These are phyloP conservation scores for Entomortierella chlamydospora DNA, from an alignment of 192 early-diverging fungal genomes.

Conservation along the genomic window DNA sequence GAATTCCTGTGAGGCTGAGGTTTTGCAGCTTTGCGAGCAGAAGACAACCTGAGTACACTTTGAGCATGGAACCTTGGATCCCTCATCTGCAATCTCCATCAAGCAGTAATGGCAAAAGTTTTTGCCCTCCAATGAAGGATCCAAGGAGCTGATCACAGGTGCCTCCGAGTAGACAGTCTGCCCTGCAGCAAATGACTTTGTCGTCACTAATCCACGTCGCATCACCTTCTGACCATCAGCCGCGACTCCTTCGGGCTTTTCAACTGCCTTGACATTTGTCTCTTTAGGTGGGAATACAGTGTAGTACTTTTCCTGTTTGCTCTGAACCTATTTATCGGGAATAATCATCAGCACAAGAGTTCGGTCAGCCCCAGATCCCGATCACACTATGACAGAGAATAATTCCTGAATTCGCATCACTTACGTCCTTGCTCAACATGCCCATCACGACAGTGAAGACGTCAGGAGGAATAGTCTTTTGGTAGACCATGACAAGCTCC, in stretches of 20 bases:
- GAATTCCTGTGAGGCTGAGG: conserved; percentile 72
- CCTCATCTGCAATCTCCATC: conserved; percentile 60
- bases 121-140: conserved; percentile 73
- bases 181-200: conserved; percentile 75
- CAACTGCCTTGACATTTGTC: conserved; percentile 78
- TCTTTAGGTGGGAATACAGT: conserved; percentile 82
- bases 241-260: conserved; percentile 65
- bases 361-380: too few species aligned
- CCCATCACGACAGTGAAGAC: conserved; percentile 92
- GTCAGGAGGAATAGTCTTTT: conserved; percentile 89
- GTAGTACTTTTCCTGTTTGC: conserved; percentile 82
- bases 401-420: neutral
- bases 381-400: too few species aligned
- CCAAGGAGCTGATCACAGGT: conserved; percentile 76
- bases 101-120: conserved; percentile 80
- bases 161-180: conserved; percentile 81
- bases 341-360: too few species aligned
- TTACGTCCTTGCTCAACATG: conserved; percentile 88
- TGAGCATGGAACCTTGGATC: conserved; percentile 60
- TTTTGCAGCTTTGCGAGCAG: conserved; percentile 75
- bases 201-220: conserved; percentile 76
- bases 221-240: conserved; percentile 67
- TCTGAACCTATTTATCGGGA: conserved; percentile 57
- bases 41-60: conserved; percentile 71
- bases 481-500: conserved; percentile 94